Base-by-base conservation (phyloP, 1,139 yeast species). In the Yamadazyma atmosphaerica region DNA sequence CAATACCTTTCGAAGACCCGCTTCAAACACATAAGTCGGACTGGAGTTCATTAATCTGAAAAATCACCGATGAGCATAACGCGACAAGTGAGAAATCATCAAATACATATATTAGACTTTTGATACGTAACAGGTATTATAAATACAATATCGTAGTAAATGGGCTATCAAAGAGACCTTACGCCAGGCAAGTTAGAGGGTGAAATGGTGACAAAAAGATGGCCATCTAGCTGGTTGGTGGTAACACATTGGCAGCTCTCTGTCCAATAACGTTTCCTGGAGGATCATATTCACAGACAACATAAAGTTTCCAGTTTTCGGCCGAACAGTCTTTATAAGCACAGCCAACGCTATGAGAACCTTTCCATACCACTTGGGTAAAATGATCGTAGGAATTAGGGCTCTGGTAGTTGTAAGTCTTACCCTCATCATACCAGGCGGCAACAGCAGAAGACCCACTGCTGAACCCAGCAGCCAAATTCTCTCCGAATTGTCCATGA, bases 311-410 rank as follows among this genome's bases (percentile, higher is more conserved):
- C 65, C 70, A 72, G 54, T 60, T 60, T 43, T 66, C 56, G 10
- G 60, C 54, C 19, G 73, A 68, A 55, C 84, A 79, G 44, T 71
- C 68, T 48, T 70, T 65, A 58, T 70, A 68, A 42, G 86, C 95
- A 68, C 96, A 88, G 29, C 96, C 96, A 15, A 88, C 61, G 58
- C 77, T 61, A 29, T 81, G 72, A 42, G 89, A 67, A 24, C 67
- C 62, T 61, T 81, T 81, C 96, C 96, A 88, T 37, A 88, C 83
- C 46, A 88, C 75, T 63, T 86, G 95, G 32, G 96, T 86, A 71
- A 87, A 88, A 65, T 88, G 96, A 47, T 86, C 83, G 44, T 81
- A 65, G 15, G 54, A 45, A 33, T 52, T 52, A 22, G 65, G 58
- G 16, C 60, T 35, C 12, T 52, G 48, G 63, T 67, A 84, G 65